Conservation (phyloP, 2,329 filamentous ascomycete genomes). For the Neonectria coccinea region DNA sequence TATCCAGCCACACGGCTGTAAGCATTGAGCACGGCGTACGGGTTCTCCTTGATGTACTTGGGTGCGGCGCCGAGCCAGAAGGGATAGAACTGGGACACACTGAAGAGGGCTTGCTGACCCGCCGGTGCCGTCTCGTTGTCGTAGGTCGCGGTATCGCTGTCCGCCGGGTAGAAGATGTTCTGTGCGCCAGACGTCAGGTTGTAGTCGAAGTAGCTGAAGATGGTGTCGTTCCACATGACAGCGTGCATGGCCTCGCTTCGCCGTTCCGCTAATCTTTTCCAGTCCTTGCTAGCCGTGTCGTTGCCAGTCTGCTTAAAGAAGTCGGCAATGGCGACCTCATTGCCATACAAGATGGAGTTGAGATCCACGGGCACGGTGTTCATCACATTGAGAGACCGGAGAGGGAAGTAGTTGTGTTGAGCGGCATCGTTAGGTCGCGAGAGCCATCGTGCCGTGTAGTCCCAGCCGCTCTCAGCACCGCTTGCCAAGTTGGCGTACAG, state of each 20-base stretch:
- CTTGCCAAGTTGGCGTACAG: slow-evolving; percentile 73
- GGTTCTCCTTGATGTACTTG: slow-evolving; percentile 66
- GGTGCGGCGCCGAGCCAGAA: slow-evolving; percentile 77
- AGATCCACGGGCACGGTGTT: slow-evolving; percentile 73
- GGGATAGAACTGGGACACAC: slow-evolving; percentile 72
- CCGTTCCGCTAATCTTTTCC: slow-evolving; percentile 60
- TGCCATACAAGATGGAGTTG: slow-evolving; percentile 76
- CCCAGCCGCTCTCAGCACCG: slow-evolving; percentile 75
- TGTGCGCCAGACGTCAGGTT: slow-evolving; percentile 71
- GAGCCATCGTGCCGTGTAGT: slow-evolving; percentile 72
- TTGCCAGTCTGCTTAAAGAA: slow-evolving; percentile 67
- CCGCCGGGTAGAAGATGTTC: slow-evolving; percentile 64
- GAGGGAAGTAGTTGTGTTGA: slow-evolving; percentile 71
- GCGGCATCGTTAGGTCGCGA: slow-evolving; percentile 68
- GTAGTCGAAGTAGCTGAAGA: slow-evolving; percentile 76
- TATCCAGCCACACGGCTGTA: slow-evolving; percentile 66
- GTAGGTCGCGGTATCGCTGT: slow-evolving; percentile 53
- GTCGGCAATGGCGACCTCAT: slow-evolving; percentile 68
- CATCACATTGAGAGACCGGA: slow-evolving; percentile 71
- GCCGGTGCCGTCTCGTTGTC: slow-evolving; percentile 59
- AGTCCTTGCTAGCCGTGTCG: slow-evolving; percentile 60
- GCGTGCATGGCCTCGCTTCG: slow-evolving; percentile 72
- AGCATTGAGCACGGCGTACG: slow-evolving; percentile 65
- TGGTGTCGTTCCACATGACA: slow-evolving; percentile 73
- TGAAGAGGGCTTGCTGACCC: slow-evolving; percentile 68